phyloP scores from a whole-genome alignment of 306 rosid species.

The Quercus wislizeni region DNA sequence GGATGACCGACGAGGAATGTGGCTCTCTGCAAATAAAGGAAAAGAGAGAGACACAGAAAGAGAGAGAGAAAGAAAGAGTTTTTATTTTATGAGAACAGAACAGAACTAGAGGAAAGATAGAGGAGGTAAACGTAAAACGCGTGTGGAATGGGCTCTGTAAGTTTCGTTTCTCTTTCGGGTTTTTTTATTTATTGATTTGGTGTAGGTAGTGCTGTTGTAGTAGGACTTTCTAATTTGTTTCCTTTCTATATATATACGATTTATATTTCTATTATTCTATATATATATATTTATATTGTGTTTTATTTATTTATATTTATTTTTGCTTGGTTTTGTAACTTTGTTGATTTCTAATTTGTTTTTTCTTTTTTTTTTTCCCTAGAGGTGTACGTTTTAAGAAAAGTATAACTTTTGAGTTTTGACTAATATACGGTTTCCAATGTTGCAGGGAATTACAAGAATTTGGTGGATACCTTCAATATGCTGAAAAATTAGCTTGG shows the following conservation, averaged over 20 bases:
- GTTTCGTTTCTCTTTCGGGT: not conserved
- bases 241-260: not conserved
- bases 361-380: too few relatives aligned
- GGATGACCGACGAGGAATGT: slow-evolving; percentile 42
- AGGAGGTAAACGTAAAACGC: slow-evolving; percentile 30
- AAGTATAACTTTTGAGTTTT: too few relatives aligned
- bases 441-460: too few relatives aligned
- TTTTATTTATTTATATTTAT: too few relatives aligned
- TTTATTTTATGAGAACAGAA: too few relatives aligned
- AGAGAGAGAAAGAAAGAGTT: not conserved
- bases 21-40: slow-evolving; percentile 29
- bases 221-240: not conserved
- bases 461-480: too few relatives aligned
- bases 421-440: too few relatives aligned
- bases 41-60: not conserved
- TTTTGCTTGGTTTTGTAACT: too few relatives aligned
- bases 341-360: too few relatives aligned
- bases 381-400: too few relatives aligned
- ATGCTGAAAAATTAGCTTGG: too few relatives aligned
- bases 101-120: not conserved
- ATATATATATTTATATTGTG: too few relatives aligned
- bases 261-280: not conserved
- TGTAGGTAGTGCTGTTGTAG: not conserved
- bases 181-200: not conserved
- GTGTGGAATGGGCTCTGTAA: slow-evolving; percentile 9